Evolutionary conservation across 768 basidiomycete species (phyloP), one percentile per base, ranked within the genome.

Genomic region (Xerocomus brunneocitrinus): DNA sequence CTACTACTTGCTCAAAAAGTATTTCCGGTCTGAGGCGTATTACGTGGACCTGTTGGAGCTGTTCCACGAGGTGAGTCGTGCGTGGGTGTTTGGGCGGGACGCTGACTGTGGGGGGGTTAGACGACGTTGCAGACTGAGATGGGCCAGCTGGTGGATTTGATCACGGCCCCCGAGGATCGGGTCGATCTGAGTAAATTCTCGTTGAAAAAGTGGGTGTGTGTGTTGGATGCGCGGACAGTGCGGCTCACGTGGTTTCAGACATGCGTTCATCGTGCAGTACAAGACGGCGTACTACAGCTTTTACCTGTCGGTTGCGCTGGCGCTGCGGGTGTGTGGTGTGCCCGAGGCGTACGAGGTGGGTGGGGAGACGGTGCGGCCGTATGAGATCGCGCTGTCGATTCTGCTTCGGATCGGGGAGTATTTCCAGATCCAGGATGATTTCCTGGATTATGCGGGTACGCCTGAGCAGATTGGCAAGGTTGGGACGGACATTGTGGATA

Each of bases 361-460:
- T 51, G 75, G 76, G 48, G 65, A 72, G 59, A 72, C 58, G 28
- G 71, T 76, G 10, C 74, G 77, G 45, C 81, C 87, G 4, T 95
- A 90, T 76, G 79, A 84, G 40, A 67, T 83, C 58, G 88, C 95
- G 0, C 75, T 82, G 35, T 79, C 81, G 42, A 94, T 99, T 68
- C 82, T 98, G 39, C 73, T 98, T 50, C 91, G 91, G 4, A 79
- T 98, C 52, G 95, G 95, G 45, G 94, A 97, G 71, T 99, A 98
- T 74, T 98, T 98, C 84, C 95, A 99, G 73, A 80, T 95, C 54
- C 95, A 99, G 72, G 95, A 98, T 67, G 95, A 98, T 73, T 98
- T 86, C 73, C 82, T 98, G 62, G 97, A 99, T 71, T 97, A 83
- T 67, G 85, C 89, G 19, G 93, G 87, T 5, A 81, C 89, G 8